These are phyloP conservation scores for Solanum gandarillasii DNA, from an alignment of 257 asterid species.

Conservation along the genomic window DNA sequence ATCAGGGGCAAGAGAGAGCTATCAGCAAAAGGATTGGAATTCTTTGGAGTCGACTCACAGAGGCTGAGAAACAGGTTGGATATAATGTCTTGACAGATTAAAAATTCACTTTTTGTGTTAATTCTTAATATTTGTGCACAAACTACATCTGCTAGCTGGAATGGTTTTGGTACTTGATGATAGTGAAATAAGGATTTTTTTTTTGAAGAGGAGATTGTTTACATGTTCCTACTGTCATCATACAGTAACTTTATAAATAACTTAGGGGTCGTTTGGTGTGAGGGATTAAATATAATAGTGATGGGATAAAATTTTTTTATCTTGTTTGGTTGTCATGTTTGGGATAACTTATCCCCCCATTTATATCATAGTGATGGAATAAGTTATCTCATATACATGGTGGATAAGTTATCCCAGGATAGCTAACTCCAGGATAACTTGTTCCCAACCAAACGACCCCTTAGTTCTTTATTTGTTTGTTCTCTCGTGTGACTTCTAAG, in stretches of 20 bases:
- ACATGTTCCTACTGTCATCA: neutral
- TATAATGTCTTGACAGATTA: neutral
- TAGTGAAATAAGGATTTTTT: neutral
- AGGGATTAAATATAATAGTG: no score
- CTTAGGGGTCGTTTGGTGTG: neutral
- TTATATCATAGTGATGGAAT: no score
- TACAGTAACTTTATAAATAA: neutral
- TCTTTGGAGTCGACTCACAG: constrained; percentile 69
- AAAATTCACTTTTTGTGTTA: neutral
- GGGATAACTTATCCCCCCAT: no score
- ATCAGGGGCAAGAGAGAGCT: constrained; percentile 81
- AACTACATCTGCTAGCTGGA: neutral
- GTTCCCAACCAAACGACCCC: no score
- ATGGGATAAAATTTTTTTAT: no score
- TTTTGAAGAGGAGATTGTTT: neutral
- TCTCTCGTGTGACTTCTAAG: neutral
- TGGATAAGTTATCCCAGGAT: no score
- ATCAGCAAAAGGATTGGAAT: constrained; percentile 75
- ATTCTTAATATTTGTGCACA: neutral
- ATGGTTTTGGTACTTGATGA: neutral
- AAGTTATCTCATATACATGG: no score
- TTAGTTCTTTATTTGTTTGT: neutral
- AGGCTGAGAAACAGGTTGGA: constrained; percentile 70
- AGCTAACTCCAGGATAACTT: no score
- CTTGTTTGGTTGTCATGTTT: no score